Percentiles rank a stretch among this genome's conserved stretches.
phyloP scores from a whole-genome alignment of 2,329 filamentous ascomycete genomes.

The Pyrenophora teres region DNA sequence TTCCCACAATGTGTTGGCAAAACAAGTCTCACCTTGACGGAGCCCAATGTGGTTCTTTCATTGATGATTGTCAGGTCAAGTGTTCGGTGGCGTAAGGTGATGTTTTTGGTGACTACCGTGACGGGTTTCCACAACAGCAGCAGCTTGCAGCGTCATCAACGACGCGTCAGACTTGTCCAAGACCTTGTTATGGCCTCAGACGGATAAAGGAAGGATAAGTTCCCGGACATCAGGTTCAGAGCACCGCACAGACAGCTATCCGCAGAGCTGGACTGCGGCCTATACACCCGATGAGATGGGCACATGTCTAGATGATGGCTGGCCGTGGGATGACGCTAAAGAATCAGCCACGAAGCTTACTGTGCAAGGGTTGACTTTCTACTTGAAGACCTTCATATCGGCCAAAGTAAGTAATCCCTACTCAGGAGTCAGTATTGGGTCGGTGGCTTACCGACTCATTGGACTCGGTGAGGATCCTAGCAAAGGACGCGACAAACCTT shows the following conservation, averaged over 20 bases:
- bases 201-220: conserved; percentile 10
- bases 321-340: conserved; percentile 18
- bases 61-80: background rate
- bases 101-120: background rate
- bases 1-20: conserved; percentile 3
- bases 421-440: conserved; percentile 7
- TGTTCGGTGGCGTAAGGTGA: conserved; percentile 8
- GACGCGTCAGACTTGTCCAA: conserved; percentile 2
- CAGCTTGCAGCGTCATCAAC: background rate
- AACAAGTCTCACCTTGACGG: conserved; percentile 1
- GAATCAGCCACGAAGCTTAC: conserved; percentile 26
- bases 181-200: conserved; percentile 1
- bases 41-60: background rate
- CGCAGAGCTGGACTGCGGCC: conserved; percentile 12
- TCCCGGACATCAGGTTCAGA: conserved; percentile 14
- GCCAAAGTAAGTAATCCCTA: conserved; percentile 17
- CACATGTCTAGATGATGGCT: conserved; percentile 13
- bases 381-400: conserved; percentile 7
- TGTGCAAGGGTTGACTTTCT: conserved; percentile 17
- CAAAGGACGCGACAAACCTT: background rate
- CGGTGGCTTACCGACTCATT: conserved; percentile 11
- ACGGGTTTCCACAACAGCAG: conserved; percentile 5
- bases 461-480: conserved; percentile 5
- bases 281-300: conserved; percentile 15
- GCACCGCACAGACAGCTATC: conserved; percentile 17